Evolutionary conservation across 768 basidiomycete genomes (phyloP).

Genomic region (Termitomyces sp.): DNA sequence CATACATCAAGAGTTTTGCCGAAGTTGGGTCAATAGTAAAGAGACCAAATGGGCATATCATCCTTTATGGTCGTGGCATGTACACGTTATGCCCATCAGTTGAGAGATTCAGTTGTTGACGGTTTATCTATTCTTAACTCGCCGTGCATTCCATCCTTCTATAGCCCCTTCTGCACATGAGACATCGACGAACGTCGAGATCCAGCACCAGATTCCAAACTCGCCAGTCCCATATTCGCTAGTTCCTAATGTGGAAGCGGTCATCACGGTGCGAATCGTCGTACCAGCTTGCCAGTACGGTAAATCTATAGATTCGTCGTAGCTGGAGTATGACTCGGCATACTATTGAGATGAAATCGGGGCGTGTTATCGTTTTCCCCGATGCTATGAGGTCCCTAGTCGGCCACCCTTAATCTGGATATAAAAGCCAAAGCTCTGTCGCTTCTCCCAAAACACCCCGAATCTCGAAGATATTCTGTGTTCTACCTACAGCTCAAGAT

Average conservation of each 20-base stretch:
- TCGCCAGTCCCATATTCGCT: slow-evolving; percentile 7
- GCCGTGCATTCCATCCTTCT: slow-evolving; percentile 13
- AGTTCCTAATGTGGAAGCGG: slow-evolving; percentile 25
- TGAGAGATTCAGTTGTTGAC: slow-evolving; percentile 12
- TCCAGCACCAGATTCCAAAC: slow-evolving; percentile 23
- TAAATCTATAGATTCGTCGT: slow-evolving; percentile 36
- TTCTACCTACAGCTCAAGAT: slow-evolving; percentile 9
- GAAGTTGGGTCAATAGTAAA: background rate
- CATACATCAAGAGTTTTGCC: background rate
- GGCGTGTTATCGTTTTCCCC: slow-evolving; percentile 24
- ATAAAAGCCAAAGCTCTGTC: slow-evolving; percentile 4
- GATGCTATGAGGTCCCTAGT: slow-evolving; percentile 13
- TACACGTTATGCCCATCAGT: slow-evolving; percentile 16
- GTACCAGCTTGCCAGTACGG: slow-evolving; percentile 15
- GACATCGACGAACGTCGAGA: slow-evolving; percentile 20
- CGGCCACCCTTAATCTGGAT: slow-evolving; percentile 1
- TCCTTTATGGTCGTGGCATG: slow-evolving; percentile 3
- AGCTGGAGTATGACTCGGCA: slow-evolving; percentile 19
- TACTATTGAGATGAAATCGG: slow-evolving; percentile 30
- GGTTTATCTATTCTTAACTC: slow-evolving; percentile 18
- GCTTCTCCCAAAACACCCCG: background rate
- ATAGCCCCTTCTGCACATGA: slow-evolving; percentile 21
- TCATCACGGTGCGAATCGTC: slow-evolving; percentile 21
- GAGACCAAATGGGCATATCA: slow-evolving; percentile 9
- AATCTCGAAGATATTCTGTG: slow-evolving; percentile 2